Evolutionary conservation across 768 basidiomycete genomes (phyloP), one percentile per base, ranked within the genome.

Genomic region (Suillus subluteus): DNA sequence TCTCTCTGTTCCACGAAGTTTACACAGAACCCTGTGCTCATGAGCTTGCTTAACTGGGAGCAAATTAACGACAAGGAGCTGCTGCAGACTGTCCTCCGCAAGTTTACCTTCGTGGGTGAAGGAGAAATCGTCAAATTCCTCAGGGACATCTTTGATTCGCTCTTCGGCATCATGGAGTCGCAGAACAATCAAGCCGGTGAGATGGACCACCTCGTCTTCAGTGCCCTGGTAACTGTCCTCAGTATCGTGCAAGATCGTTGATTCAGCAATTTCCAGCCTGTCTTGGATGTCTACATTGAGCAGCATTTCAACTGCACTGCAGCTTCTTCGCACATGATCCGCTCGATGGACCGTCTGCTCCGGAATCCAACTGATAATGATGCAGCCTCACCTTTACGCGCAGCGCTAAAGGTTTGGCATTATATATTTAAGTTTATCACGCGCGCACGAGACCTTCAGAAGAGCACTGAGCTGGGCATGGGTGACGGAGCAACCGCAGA

Each of bases 341-440:
- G 87, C 67, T 93, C 94, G 9, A 92, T 98, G 92, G 92, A 92
- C 73, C 84, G 87, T 32, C 86, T 98, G 16, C 82, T 98, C 48
- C 81, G 81, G 43, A 86, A 91, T 71, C 94, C 94, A 15, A 87
- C 89, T 0, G 85, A 88, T 26, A 79, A 82, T 11, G 92, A 94
- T 30, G 87, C 86, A 4, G 95, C 92, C 0, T 89, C 91, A 18
- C 86, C 87, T 6, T 84, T 98, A 64, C 89, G 96, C 41, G 89
- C 94, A 13, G 93, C 96, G 18, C 82, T 99, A 67, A 98, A 98
- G 76, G 97, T 98, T 38, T 97, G 95, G 95, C 92, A 95, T 73
- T 95, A 96, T 74, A 89, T 99, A 71, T 94, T 98, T 87, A 94
- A 93, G 75, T 94, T 99, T 78, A 92, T 98, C 73, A 88, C 92